phyloP scores from a whole-genome alignment of 208 protist genomes.

The Acanthamoeba sp. region DNA sequence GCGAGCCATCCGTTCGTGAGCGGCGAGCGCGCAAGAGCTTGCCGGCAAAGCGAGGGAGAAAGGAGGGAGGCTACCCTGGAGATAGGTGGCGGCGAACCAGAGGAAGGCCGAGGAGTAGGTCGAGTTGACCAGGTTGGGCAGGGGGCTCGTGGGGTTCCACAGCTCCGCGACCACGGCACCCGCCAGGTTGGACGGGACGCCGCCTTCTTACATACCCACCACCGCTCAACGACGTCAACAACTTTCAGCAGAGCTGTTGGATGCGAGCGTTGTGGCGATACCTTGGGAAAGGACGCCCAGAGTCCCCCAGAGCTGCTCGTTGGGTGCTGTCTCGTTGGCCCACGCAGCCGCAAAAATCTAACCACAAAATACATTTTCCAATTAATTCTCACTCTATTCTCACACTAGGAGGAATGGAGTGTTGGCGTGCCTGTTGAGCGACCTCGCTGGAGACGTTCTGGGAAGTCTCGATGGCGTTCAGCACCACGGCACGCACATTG shows the following conservation, averaged over 20 bases:
- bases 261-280: too few relatives aligned
- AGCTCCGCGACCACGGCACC: neutral
- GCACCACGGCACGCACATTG: neutral
- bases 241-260: too few relatives aligned
- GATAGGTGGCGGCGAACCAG: conserved; percentile 42
- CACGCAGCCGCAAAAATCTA: conserved; percentile 33
- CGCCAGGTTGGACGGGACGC: conserved; percentile 2
- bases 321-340: conserved; percentile 32
- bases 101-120: conserved; percentile 26
- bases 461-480: neutral
- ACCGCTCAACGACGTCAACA: too few relatives aligned
- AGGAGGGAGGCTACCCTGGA: conserved; percentile 5
- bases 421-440: conserved; percentile 7
- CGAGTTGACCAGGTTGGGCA: conserved; percentile 54
- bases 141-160: conserved; percentile 2
- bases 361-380: too few relatives aligned
- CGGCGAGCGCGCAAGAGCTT: too few relatives aligned
- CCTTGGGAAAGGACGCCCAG: conserved; percentile 18
- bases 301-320: neutral
- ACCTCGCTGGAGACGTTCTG: neutral
- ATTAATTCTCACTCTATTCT: too few relatives aligned
- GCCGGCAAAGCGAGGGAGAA: too few relatives aligned
- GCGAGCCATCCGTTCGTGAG: too few relatives aligned
- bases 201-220: too few relatives aligned
- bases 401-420: too few relatives aligned